Base-by-base conservation (phyloP, 2,329 filamentous ascomycete species). In the Fusarium sp. region DNA sequence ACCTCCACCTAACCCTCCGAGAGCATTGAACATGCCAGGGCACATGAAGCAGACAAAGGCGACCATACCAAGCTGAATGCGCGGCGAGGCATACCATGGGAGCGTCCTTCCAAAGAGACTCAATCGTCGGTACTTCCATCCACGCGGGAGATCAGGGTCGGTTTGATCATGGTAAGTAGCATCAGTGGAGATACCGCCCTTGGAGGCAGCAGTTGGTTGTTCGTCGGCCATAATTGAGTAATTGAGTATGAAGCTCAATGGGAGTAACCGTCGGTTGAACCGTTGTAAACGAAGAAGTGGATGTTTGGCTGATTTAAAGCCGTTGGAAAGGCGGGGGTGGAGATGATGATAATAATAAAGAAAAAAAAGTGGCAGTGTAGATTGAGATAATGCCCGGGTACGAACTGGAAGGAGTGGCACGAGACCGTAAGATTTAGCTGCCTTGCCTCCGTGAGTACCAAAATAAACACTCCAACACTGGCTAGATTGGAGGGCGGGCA, bases 1-100 rank as follows among this genome's bases (percentile, higher is more conserved):
- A 78, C 83, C 90, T 57, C 89, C 90, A 58, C 90, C 90, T 23
- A 92, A 81, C 60, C 90, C 90, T 64, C 83, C 83, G 57, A 92
- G 84, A 8, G 90, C 90, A 76, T 92, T 92, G 83, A 88, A 92
- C 89, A 92, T 91, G 75, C 90, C 90, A 2, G 90, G 91, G 77
- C 91, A 92, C 70, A 92, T 79, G 83, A 92, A 84, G 74, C 82
- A 84, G 53, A 84, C 81, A 70, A 83, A 78, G 32, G 82, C 81
- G 52, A 94, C 91, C 84, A 94, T 87, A 69, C 91, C 77, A 33
- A 94, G 85, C 82, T 94, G 92, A 45, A 89, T 82, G 77, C 89
- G 87, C 7, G 92, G 92, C 66, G 92, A 93, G 17, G 92, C 92
- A 79, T 92, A 94, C 86, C 90, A 93, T 7, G 74, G 73, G 8